These are phyloP conservation scores for Pseudozyma thailandica DNA, from an alignment of 1,284 basidiomycete genomes.

Conservation along the genomic window DNA sequence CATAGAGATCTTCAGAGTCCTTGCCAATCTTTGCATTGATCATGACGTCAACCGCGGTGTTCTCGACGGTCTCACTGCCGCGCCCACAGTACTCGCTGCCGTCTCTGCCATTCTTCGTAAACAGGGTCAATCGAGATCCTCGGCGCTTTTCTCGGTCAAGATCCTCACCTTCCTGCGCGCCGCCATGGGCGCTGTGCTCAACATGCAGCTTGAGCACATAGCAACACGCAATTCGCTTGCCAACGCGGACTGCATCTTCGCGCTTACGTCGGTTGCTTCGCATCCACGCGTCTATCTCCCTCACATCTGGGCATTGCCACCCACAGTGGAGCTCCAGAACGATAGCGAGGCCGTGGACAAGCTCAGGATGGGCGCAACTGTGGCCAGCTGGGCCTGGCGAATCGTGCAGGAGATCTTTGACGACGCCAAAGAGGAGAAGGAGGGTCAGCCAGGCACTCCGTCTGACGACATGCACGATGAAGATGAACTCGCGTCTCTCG, in stretches of 20 bases:
- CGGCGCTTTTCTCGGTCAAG: constrained; percentile 41
- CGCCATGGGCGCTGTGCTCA: constrained; percentile 81
- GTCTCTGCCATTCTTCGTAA: constrained; percentile 82
- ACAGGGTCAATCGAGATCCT: constrained; percentile 67
- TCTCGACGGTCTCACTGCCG: constrained; percentile 46
- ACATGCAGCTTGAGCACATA: constrained; percentile 79
- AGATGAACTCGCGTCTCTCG: constrained; percentile 13
- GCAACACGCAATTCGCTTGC: constrained; percentile 62
- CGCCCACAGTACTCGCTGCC: constrained; percentile 79
- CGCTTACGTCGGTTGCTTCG: constrained; percentile 28
- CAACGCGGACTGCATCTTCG: constrained; percentile 20
- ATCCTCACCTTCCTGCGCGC: constrained; percentile 78
- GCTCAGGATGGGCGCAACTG: constrained; percentile 40
- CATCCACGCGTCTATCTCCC: constrained; percentile 45
- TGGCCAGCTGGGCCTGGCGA: constrained; percentile 42
- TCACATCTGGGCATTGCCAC: constrained; percentile 35
- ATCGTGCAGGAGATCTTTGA: constrained; percentile 47
- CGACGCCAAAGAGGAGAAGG: constrained; percentile 45
- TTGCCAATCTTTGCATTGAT: constrained; percentile 63
- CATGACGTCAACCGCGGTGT: constrained; percentile 45
- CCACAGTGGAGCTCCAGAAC: constrained; percentile 28
- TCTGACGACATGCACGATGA: constrained; percentile 42
- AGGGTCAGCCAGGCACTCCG: constrained; percentile 14
- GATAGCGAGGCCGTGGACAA: constrained; percentile 26
- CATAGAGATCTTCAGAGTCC: constrained; percentile 50